These are phyloP conservation scores for Mycocalia duriaeana DNA, from an alignment of 1,284 basidiomycete genomes.

Conservation along the genomic window DNA sequence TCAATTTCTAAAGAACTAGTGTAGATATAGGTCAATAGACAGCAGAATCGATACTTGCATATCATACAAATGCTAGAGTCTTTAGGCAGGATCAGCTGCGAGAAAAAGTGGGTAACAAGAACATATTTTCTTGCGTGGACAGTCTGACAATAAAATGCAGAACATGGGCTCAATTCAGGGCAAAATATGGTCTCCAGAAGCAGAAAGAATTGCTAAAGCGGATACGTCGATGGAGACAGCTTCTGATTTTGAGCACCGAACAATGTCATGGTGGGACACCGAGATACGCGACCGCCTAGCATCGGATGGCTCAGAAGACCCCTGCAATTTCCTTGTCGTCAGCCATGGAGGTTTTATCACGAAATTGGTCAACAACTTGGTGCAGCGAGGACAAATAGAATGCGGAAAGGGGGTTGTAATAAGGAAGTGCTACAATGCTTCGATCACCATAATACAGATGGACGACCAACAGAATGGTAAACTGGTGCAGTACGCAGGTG, in stretches of 20 bases:
- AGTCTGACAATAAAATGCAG: slow-evolving; percentile 27
- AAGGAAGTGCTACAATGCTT: slow-evolving; percentile 50
- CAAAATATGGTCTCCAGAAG: slow-evolving; percentile 16
- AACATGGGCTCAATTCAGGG: slow-evolving; percentile 65
- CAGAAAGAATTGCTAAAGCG: slow-evolving; percentile 11
- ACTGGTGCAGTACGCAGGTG: slow-evolving; percentile 50
- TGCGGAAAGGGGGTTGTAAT: slow-evolving; percentile 38
- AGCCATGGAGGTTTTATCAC: slow-evolving; percentile 65
- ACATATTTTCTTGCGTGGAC: not conserved
- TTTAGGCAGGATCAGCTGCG: slow-evolving; percentile 43
- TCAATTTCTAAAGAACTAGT: not conserved
- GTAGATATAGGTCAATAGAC: slow-evolving; percentile 33
- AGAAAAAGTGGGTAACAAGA: slow-evolving; percentile 49
- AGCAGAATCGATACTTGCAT: slow-evolving; percentile 51
- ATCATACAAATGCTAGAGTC: slow-evolving; percentile 45
- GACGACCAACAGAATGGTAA: slow-evolving; percentile 33
- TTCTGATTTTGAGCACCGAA: slow-evolving; percentile 40
- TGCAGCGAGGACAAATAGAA: slow-evolving; percentile 33
- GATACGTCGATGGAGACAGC: slow-evolving; percentile 32
- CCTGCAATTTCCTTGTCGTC: slow-evolving; percentile 49
- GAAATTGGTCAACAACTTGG: slow-evolving; percentile 43
- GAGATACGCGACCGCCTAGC: slow-evolving; percentile 36
- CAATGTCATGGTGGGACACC: slow-evolving; percentile 55
- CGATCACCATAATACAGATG: slow-evolving; percentile 56
- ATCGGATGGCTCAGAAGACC: slow-evolving; percentile 18